Evolutionary conservation across 495 filamentous ascomycete species (phyloP).

Genomic region (Penicillium longicatenatum): DNA sequence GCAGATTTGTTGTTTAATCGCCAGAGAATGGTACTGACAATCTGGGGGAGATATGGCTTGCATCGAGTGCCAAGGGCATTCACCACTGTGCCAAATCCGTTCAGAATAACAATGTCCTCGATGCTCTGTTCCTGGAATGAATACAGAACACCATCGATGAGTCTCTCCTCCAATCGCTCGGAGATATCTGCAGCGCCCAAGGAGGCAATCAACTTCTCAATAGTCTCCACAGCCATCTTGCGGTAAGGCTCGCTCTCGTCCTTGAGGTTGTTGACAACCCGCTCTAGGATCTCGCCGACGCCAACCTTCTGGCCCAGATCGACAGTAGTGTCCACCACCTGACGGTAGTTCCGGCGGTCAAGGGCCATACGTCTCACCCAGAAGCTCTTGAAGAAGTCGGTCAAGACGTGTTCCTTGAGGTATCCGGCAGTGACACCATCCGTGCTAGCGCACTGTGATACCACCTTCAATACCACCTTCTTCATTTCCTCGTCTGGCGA

Average conservation of each 20-base stretch:
- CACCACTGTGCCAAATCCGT: constrained; percentile 98
- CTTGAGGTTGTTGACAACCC: constrained; percentile 92
- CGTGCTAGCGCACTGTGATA: constrained; percentile 94
- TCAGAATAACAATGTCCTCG: constrained; percentile 93
- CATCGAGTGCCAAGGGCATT: constrained; percentile 92
- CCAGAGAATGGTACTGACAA: constrained; percentile 96
- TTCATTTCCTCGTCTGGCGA: constrained; percentile 99
- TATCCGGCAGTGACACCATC: constrained; percentile 94
- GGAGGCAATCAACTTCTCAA: constrained; percentile 92
- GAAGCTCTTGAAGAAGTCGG: constrained; percentile 98
- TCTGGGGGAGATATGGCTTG: constrained; percentile 96
- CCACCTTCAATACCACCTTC: constrained; percentile 95
- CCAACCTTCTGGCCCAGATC: constrained; percentile 97
- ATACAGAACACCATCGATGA: constrained; percentile 95
- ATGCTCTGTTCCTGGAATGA: constrained; percentile 99
- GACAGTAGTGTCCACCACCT: constrained; percentile 97
- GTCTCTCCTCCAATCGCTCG: constrained; percentile 84
- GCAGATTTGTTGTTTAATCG: constrained; percentile 95
- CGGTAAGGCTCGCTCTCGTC: constrained; percentile 98
- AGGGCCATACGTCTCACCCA: constrained; percentile 97
- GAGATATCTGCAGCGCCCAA: constrained; percentile 93
- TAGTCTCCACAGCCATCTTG: constrained; percentile 98
- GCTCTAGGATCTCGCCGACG: constrained; percentile 89
- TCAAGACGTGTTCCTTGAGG: constrained; percentile 90
- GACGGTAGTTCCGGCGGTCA: constrained; percentile 94